These are phyloP conservation scores for Cicer chorassanicum DNA, from an alignment of 306 rosid species.

Conservation along the genomic window DNA sequence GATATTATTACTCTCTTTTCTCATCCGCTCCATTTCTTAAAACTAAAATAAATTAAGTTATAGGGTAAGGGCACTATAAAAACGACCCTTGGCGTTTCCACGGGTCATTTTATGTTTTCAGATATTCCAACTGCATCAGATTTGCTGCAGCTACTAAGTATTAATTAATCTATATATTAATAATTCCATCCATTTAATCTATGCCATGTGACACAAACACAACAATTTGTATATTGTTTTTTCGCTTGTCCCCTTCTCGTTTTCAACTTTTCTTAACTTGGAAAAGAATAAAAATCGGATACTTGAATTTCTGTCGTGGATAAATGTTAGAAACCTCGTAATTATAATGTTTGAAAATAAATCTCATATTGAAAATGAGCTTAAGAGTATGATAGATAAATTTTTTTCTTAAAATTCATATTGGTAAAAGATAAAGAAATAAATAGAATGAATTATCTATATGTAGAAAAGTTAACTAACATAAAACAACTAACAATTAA, in stretches of 20 bases:
- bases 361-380: too few relatives aligned
- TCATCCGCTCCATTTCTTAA: background rate
- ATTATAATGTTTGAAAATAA: too few relatives aligned
- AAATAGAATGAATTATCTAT: too few relatives aligned
- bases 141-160: background rate
- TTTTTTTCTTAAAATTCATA: too few relatives aligned
- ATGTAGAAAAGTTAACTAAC: too few relatives aligned
- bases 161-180: background rate
- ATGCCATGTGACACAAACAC: background rate
- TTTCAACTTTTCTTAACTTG: background rate
- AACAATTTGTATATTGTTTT: background rate
- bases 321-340: too few relatives aligned
- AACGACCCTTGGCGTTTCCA: constrained; percentile 12
- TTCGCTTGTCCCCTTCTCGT: background rate
- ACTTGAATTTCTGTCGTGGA: too few relatives aligned
- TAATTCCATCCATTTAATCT: background rate
- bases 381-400: too few relatives aligned
- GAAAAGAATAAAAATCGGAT: too few relatives aligned
- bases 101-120: background rate
- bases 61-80: background rate
- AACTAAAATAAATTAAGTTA: background rate
- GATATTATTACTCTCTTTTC: background rate
- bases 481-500: too few relatives aligned
- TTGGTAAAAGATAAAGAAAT: too few relatives aligned
- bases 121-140: background rate